Evolutionary conservation across 2,329 filamentous ascomycete species (phyloP), one percentile per base, ranked within the genome.

Genomic region (Trichoderma koningii): DNA sequence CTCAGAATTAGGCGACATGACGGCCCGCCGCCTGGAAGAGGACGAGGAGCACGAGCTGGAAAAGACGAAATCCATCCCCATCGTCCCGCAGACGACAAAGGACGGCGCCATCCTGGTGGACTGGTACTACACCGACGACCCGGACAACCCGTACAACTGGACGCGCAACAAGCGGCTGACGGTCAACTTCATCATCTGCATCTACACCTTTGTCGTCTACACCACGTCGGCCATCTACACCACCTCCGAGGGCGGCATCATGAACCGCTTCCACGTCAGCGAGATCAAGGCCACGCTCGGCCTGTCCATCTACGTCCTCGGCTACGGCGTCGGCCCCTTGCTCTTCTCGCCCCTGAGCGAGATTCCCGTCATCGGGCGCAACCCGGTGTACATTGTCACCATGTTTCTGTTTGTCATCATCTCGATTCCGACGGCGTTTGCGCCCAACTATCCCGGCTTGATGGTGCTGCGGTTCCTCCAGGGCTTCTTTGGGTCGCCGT

Each of bases 381-480:
- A 88, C 70, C 85, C 85, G 0, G 83, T 89, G 6, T 92, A 92
- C 74, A 83, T 89, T 42, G 73, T 84, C 68, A 88, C 88, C 10
- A 88, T 91, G 77, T 83, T 84, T 65, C 77, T 91, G 30, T 92
- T 91, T 73, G 85, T 89, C 55, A 82, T 91, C 66, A 75, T 92
- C 12, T 85, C 83, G 6, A 82, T 91, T 17, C 88, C 88, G 0
- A 85, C 87, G 0, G 85, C 87, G 0, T 73, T 91, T 0, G 85
- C 85, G 3, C 75, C 83, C 51, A 89, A 87, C 76, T 89, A 87
- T 60, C 77, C 84, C 0, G 87, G 87, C 0, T 79, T 92, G 10
- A 81, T 90, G 70, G 85, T 89, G 2, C 78, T 88, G 3, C 82
- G 87, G 1, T 89, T 89, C 75, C 74, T 89, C 4, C 85, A 86